phyloP scores from a whole-genome alignment of 2,329 filamentous ascomycete species.

The Colletotrichum sp. region DNA sequence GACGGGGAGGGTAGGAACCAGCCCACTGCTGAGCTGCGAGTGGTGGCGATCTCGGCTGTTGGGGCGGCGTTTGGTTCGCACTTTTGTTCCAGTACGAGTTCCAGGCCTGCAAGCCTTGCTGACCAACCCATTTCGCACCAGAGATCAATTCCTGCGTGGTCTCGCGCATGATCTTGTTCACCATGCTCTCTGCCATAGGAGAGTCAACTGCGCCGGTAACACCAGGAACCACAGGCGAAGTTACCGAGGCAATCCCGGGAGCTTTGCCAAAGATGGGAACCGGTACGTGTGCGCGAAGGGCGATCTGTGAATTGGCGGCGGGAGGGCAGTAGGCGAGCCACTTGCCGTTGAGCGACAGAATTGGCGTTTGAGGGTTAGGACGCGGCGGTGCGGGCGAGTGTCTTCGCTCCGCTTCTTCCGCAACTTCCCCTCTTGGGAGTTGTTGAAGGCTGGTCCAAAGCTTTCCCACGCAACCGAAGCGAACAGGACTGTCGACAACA shows the following conservation, averaged over 20 bases:
- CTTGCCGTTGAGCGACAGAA: conserved; percentile 72
- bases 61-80: conserved; percentile 47
- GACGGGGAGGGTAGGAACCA: conserved; percentile 46
- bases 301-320: conserved; percentile 71
- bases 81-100: conserved; percentile 79
- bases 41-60: conserved; percentile 49
- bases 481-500: conserved; percentile 44
- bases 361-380: conserved; percentile 61
- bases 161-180: conserved; percentile 80
- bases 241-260: conserved; percentile 63
- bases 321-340: conserved; percentile 83
- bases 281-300: conserved; percentile 70
- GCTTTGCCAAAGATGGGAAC: conserved; percentile 60
- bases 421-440: conserved; percentile 50
- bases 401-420: conserved; percentile 51
- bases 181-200: conserved; percentile 73
- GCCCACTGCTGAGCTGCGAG: conserved; percentile 53
- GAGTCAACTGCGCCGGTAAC: conserved; percentile 73
- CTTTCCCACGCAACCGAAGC: conserved; percentile 79
- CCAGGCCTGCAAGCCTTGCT: conserved; percentile 78
- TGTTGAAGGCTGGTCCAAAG: conserved; percentile 88
- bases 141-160: conserved; percentile 80
- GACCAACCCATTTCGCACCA: conserved; percentile 76
- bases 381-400: conserved; percentile 40
- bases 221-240: conserved; percentile 72